Evolutionary conservation across 2,329 filamentous ascomycete species (phyloP), one percentile per base, ranked within the genome.

Genomic region (Paraconiothyrium sp.): DNA sequence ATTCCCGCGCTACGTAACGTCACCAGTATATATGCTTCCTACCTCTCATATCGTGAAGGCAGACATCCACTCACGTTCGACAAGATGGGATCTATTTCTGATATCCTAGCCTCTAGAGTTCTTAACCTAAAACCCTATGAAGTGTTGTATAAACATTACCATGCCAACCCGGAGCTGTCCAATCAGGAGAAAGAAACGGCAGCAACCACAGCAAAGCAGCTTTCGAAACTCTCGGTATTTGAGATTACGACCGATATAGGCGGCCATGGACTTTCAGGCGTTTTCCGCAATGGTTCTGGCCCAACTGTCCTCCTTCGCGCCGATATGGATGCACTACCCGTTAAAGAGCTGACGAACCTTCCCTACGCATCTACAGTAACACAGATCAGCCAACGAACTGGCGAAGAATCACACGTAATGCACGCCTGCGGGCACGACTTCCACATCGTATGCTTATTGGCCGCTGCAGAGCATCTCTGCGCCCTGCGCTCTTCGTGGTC

Each of bases 361-460:
- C 68, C 77, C 0, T 90, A 89, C 68, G 84, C 86, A 0, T 88
- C 86, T 68, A 84, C 69, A 13, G 79, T 66, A 62, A 72, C 67
- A 10, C 80, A 81, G 70, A 77, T 73, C 69, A 78, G 76, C 35
- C 82, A 84, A 64, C 60, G 72, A 2, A 80, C 85, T 9, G 86
- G 85, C 0, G 72, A 79, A 0, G 77, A 81, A 57, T 83, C 84
- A 56, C 84, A 85, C 0, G 85, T 89, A 0, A 90, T 91, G 88
- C 89, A 91, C 73, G 88, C 88, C 24, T 91, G 88, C 72, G 89
- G 89, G 0, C 89, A 76, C 51, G 73, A 91, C 68, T 86, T 89
- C 79, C 88, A 91, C 70, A 85, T 90, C 30, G 82, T 86, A 0
- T 79, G 80, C 35, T 78, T 90, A 3, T 79, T 91, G 1, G 89